A percentile compares a stretch with the other conserved stretches of the same genome.
These are phyloP conservation scores for Suillus fuscotomentosus DNA, from an alignment of 768 basidiomycete genomes.

Conservation along the genomic window DNA sequence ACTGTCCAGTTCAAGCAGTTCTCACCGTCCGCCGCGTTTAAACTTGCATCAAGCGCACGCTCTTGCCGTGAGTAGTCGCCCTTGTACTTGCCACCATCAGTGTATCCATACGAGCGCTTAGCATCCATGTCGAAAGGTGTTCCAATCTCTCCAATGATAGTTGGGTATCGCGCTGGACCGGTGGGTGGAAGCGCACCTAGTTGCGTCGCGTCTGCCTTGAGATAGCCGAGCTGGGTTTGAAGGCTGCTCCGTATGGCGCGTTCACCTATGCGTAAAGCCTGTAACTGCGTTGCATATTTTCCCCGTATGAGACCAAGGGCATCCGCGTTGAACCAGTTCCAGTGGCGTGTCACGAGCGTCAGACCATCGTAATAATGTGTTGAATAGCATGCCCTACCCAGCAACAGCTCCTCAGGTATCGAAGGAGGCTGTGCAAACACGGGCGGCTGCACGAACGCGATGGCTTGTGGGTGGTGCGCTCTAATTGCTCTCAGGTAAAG, in stretches of 20 bases:
- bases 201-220: constrained; percentile 71
- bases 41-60: constrained; percentile 82
- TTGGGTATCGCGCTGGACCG: constrained; percentile 55
- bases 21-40: constrained; percentile 74
- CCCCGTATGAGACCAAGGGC: constrained; percentile 89
- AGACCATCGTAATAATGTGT: constrained; percentile 95
- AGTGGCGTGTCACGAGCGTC: constrained; percentile 88
- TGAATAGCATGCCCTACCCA: constrained; percentile 70
- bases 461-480: constrained; percentile 70
- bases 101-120: constrained; percentile 82
- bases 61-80: constrained; percentile 81
- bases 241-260: constrained; percentile 76
- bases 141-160: constrained; percentile 94
- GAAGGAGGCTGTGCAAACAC: constrained; percentile 82
- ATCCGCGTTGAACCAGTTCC: constrained; percentile 96
- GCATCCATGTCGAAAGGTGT: constrained; percentile 93
- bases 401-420: constrained; percentile 51
- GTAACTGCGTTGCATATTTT: constrained; percentile 64
- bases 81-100: constrained; percentile 58
- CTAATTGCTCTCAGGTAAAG: constrained; percentile 60
- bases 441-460: constrained; percentile 89
- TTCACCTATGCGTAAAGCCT: constrained; percentile 83
- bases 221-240: constrained; percentile 76
- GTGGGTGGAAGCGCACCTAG: constrained; percentile 38
- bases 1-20: constrained; percentile 79